Percentiles rank a stretch among this genome's conserved stretches.
These are phyloP conservation scores for Oryza australiensis DNA, from an alignment of 176 grass and related monocot species.

Conservation along the genomic window DNA sequence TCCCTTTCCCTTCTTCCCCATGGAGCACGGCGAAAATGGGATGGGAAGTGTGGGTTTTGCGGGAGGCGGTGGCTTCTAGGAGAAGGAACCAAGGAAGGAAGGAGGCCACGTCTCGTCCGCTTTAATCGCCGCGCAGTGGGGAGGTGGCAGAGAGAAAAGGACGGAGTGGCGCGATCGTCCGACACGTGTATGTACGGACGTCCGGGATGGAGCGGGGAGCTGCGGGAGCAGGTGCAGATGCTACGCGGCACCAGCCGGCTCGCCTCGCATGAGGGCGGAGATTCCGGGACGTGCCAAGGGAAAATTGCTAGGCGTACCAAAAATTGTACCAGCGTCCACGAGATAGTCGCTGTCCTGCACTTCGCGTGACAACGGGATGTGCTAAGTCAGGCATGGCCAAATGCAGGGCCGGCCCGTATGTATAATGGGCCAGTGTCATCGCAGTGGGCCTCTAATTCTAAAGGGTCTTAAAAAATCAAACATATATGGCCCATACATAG, in stretches of 20 bases:
- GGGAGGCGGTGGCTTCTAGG: background rate
- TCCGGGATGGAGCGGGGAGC: background rate
- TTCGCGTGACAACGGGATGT: too few relatives aligned
- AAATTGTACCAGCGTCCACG: too few relatives aligned
- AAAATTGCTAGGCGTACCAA: background rate
- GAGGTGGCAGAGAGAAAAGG: background rate
- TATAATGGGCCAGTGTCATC: too few relatives aligned
- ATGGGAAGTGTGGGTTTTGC: background rate
- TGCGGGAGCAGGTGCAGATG: background rate
- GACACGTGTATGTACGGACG: background rate
- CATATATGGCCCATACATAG: too few relatives aligned
- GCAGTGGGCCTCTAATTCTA: too few relatives aligned
- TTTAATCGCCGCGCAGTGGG: background rate
- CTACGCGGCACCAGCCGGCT: background rate
- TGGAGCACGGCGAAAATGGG: background rate
- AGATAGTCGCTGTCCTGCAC: too few relatives aligned
- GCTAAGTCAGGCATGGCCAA: too few relatives aligned
- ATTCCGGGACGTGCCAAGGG: background rate
- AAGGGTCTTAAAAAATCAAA: too few relatives aligned
- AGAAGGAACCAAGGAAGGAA: background rate
- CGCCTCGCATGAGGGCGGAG: background rate
- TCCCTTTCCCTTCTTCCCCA: background rate
- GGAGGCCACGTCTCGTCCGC: background rate
- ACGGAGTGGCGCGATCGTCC: background rate
- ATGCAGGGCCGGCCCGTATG: too few relatives aligned